Conservation (phyloP, 2,329 filamentous ascomycete genomes). For the Pseudogymnoascus pannorum region DNA sequence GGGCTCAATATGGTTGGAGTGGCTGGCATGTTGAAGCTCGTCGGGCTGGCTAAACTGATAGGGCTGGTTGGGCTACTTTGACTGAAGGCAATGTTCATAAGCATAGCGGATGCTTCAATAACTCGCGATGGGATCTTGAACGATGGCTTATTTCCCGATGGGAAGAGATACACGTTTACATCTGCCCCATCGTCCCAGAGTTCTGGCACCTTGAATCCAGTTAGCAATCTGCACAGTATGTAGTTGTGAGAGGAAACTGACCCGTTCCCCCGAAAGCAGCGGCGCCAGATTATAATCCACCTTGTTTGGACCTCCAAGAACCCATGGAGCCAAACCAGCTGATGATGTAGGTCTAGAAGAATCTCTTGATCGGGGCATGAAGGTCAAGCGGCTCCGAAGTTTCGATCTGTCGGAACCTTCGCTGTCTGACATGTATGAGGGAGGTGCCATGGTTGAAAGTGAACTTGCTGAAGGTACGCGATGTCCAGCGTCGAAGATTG, state of each 20-base stretch:
- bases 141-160: conserved; percentile 46
- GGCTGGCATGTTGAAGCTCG: conserved; percentile 41
- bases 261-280: conserved; percentile 49
- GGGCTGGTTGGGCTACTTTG: conserved; percentile 9
- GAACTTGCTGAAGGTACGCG: not conserved
- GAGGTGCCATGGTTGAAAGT: not conserved
- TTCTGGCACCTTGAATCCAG: conserved; percentile 48
- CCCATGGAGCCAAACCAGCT: conserved; percentile 39
- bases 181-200: conserved; percentile 56
- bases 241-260: conserved; percentile 23
- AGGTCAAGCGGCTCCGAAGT: not conserved
- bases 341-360: conserved; percentile 17
- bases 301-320: conserved; percentile 44
- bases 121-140: conserved; percentile 53
- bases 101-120: conserved; percentile 40
- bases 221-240: conserved; percentile 10
- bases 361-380: conserved; percentile 11
- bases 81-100: conserved; percentile 17
- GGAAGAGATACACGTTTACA: conserved; percentile 50
- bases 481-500: not conserved
- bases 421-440: not conserved
- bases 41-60: conserved; percentile 21
- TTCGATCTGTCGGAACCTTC: not conserved
- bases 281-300: conserved; percentile 50
- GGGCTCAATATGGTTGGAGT: conserved; percentile 32